A percentile compares a stretch with the other conserved stretches of the same genome.
Conservation (phyloP, 106 monocot species). For the Agapanthus africanus region DNA sequence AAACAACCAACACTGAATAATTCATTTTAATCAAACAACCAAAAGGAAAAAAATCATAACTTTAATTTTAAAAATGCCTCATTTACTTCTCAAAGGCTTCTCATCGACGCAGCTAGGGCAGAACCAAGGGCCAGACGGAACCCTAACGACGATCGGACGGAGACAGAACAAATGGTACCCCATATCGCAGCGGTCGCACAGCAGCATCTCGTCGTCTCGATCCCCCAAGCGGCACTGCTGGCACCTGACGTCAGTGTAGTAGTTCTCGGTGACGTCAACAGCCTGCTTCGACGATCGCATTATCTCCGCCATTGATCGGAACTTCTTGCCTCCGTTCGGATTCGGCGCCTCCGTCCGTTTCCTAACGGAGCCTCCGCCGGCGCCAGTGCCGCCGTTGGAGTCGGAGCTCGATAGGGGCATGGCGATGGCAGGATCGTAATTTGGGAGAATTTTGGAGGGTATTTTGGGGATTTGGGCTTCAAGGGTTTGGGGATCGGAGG, state of each 20-base stretch:
- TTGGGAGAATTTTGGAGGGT: not conserved
- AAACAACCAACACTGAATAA: not conserved
- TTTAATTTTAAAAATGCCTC: not conserved
- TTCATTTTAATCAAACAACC: not conserved
- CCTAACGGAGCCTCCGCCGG: slow-evolving; percentile 26
- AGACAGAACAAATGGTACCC: slow-evolving; percentile 75
- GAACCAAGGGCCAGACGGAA: slow-evolving; percentile 70
- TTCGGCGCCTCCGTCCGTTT: slow-evolving; percentile 50
- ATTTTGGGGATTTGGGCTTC: not conserved
- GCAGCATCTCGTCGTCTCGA: slow-evolving; percentile 55
- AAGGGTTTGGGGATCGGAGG: not conserved
- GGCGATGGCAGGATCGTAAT: slow-evolving; percentile 7
- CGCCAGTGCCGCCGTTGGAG: not conserved
- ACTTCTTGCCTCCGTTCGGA: slow-evolving; percentile 35
- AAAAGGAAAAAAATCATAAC: slow-evolving; percentile 10
- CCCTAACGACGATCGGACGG: slow-evolving; percentile 65
- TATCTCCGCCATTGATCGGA: slow-evolving; percentile 51
- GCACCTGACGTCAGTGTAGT: slow-evolving; percentile 50
- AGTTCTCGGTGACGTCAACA: slow-evolving; percentile 20
- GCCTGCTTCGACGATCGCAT: slow-evolving; percentile 44
- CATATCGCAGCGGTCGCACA: slow-evolving; percentile 74
- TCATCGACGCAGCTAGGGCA: slow-evolving; percentile 45
- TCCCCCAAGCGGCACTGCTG: slow-evolving; percentile 69
- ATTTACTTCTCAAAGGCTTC: slow-evolving; percentile 14
- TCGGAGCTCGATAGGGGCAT: slow-evolving; percentile 9